These are phyloP conservation scores for Pleurostoma richardsiae DNA, from an alignment of 2,329 filamentous ascomycete genomes.

Conservation along the genomic window DNA sequence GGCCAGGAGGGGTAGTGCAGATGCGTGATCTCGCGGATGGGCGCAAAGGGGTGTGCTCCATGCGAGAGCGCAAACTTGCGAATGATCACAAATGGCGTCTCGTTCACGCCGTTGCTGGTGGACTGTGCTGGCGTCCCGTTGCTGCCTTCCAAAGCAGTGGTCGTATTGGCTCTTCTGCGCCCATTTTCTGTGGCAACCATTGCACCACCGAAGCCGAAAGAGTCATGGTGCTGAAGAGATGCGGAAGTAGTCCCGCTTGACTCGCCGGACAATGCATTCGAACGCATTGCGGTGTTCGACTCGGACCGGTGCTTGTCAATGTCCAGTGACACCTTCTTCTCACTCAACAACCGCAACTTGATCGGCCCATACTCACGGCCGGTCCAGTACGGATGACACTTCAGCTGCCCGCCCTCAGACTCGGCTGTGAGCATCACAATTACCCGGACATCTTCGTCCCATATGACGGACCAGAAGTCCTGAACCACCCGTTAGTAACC, in stretches of 20 bases:
- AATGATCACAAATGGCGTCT: constrained; percentile 72
- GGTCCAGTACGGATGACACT: constrained; percentile 93
- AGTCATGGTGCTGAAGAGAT: constrained; percentile 9
- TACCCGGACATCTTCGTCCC: constrained; percentile 93
- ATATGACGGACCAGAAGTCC: constrained; percentile 98
- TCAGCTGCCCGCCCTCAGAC: constrained; percentile 85
- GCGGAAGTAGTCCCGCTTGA: constrained; percentile 20
- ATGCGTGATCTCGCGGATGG: constrained; percentile 89
- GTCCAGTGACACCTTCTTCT: constrained; percentile 77
- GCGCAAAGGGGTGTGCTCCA: constrained; percentile 69
- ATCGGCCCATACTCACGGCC: constrained; percentile 72
- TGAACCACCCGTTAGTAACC: constrained; percentile 31
- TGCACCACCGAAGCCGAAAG: constrained; percentile 10
- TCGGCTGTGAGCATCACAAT: constrained; percentile 97
- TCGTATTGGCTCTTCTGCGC: constrained; percentile 50
- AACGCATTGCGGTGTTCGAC: constrained; percentile 15
- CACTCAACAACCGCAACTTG: constrained; percentile 70
- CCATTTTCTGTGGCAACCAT: constrained; percentile 27
- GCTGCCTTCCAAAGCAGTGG: constrained; percentile 35
- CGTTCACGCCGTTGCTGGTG: constrained; percentile 27
- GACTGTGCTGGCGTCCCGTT: constrained; percentile 20
- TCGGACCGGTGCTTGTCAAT: constrained; percentile 48
- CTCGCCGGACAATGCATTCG: background rate
- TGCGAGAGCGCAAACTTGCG: constrained; percentile 85
- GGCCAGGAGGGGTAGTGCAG: constrained; percentile 96